Base-by-base conservation (phyloP, 305 asterid species). In the Fraxinus dipetala region DNA sequence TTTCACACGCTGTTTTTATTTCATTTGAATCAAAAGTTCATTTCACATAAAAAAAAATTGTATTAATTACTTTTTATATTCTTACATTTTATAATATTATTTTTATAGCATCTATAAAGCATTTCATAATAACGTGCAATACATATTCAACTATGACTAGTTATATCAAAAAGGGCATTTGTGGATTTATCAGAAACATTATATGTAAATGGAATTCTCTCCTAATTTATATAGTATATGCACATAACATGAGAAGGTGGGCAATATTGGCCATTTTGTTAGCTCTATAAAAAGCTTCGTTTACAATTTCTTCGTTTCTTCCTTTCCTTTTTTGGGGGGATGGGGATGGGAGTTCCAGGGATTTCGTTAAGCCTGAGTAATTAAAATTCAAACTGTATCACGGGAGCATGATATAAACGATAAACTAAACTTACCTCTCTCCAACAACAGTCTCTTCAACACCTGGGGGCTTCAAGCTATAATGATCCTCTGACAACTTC, bases 401-500 rank as follows among this genome's bases (percentile, higher is more conserved):
- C 69, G 36, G 31, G 59, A 54, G 80, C 45, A 38, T 4, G 82
- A 54, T 34, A 84, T 54, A 18, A 51, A 78, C 75, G 77, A 59
- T 35, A 26, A 11, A 38, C 72, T 3, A 43, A 28, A 82, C 86
- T 87, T 84, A 91, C 98, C 94, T 74, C 86, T 86, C 91, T 78
- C 36, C 90, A 48, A 83, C 75, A 45, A 77, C 76, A 16, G 82
- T 86, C 79, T 84, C 89, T 82, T 86, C 88, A 78, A 87, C 78
- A 77, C 76, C 83, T 70, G 31, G 70, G 51, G 94, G 95, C 85
- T 90, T 94, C 89, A 93, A 80, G 85, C 85, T 89, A 80, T 92
- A 95, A 74, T 82, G 81, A 77, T 87, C 91, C 90, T 92, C 98
- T 0, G 89, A 85, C 87, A 91, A 81, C 85, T 85, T 93, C 88